Conservation (phyloP, 352 stramenopile genomes). For the Phytophthora pini region DNA sequence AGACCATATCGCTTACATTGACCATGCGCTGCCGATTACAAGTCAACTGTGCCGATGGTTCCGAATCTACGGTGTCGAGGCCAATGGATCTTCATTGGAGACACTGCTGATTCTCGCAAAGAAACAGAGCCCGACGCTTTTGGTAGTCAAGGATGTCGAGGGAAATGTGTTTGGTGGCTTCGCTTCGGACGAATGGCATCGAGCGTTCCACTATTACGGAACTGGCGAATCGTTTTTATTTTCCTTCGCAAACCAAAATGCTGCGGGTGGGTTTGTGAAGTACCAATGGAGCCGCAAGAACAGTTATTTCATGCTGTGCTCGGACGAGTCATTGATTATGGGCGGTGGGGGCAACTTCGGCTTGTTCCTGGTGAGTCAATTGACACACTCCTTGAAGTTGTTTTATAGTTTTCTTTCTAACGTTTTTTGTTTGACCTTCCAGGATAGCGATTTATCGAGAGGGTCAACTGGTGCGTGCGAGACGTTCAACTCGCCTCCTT, state of each 20-base stretch:
- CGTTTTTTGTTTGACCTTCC: slow-evolving; percentile 9
- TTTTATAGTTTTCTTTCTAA: neutral
- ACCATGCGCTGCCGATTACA: slow-evolving; percentile 78
- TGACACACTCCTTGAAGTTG: too few species aligned
- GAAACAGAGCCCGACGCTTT: slow-evolving; percentile 75
- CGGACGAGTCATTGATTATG: slow-evolving; percentile 91
- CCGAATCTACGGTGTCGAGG: slow-evolving; percentile 81
- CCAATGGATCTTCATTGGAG: slow-evolving; percentile 79
- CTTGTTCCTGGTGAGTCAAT: slow-evolving; percentile 80
- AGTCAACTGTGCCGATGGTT: slow-evolving; percentile 85
- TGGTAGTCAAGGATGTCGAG: slow-evolving; percentile 82
- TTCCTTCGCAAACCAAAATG: slow-evolving; percentile 60
- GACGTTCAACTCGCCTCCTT: slow-evolving; percentile 85
- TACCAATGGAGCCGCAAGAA: slow-evolving; percentile 91
- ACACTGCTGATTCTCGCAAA: slow-evolving; percentile 74
- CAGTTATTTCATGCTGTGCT: slow-evolving; percentile 93
- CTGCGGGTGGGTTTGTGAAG: slow-evolving; percentile 61
- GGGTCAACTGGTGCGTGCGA: slow-evolving; percentile 89
- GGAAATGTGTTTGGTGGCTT: slow-evolving; percentile 87
- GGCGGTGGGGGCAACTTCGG: slow-evolving; percentile 91
- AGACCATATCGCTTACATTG: slow-evolving; percentile 75
- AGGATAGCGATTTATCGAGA: slow-evolving; percentile 87
- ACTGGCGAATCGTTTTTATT: slow-evolving; percentile 92
- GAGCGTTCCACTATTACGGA: slow-evolving; percentile 87
- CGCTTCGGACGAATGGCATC: slow-evolving; percentile 80